A percentile compares a stretch with the other conserved stretches of the same genome.
These are phyloP conservation scores for Iodosphaeria phyllophila DNA, from an alignment of 2,329 filamentous ascomycete species.

Conservation along the genomic window DNA sequence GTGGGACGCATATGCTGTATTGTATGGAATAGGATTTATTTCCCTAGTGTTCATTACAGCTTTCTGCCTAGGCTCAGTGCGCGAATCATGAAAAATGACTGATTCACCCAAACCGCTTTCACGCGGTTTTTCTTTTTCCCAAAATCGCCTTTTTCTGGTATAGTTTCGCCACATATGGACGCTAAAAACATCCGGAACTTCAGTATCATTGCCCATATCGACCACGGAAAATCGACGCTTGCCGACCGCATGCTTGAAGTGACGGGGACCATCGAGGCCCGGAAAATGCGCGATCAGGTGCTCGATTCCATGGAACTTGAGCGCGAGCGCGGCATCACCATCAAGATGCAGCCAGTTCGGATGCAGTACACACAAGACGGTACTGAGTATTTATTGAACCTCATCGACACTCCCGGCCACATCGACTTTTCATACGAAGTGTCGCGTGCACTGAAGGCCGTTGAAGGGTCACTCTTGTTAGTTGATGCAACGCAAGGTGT, in stretches of 20 bases:
- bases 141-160: no score
- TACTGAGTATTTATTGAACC: conserved; percentile 88
- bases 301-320: conserved; percentile 99
- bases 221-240: conserved; percentile 93
- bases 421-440: conserved; percentile 99
- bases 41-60: no score
- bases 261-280: conserved; percentile 86
- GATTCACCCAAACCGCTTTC: no score
- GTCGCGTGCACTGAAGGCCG: conserved; percentile 79
- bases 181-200: no score
- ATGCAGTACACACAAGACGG: no score
- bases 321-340: conserved; percentile 96
- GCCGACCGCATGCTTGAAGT: conserved; percentile 97
- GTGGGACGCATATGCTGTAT: no score
- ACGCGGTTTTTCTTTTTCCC: no score
- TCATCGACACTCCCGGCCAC: conserved; percentile 96
- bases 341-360: conserved; percentile 78
- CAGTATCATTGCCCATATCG: conserved; percentile 98
- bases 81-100: no score
- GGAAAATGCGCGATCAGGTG: no score
- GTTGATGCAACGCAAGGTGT: conserved; percentile 94
- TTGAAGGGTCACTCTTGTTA: conserved; percentile 97
- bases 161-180: no score
- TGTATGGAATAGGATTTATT: no score
- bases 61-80: no score